Evolutionary conservation across 1,284 basidiomycete genomes (phyloP).

Genomic region (Ustilago curta): DNA sequence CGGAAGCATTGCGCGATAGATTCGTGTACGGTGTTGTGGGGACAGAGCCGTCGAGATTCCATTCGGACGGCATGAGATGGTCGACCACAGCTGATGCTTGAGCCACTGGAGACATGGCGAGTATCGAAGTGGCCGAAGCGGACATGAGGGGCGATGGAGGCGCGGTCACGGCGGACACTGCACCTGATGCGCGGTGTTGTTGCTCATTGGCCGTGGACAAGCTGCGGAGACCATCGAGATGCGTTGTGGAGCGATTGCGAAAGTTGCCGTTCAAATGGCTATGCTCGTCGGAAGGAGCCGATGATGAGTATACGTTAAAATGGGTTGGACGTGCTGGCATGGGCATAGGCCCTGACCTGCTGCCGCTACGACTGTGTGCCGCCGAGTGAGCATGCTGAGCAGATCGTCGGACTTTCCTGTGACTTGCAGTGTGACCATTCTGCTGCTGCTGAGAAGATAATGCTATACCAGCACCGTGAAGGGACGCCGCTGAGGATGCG

Average conservation of each 20-base stretch:
- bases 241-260: constrained; percentile 44
- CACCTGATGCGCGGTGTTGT: neutral
- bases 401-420: constrained; percentile 15
- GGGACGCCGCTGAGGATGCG: constrained; percentile 29
- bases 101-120: constrained; percentile 35
- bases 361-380: constrained; percentile 20
- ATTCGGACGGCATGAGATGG: constrained; percentile 30
- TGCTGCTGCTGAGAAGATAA: constrained; percentile 19
- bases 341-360: constrained; percentile 21
- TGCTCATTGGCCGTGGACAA: constrained; percentile 20
- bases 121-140: constrained; percentile 26
- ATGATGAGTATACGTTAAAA: neutral
- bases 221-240: constrained; percentile 29
- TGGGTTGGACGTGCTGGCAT: constrained; percentile 8
- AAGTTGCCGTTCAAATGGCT: constrained; percentile 13
- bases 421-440: constrained; percentile 6
- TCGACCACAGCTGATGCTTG: constrained; percentile 25
- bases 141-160: constrained; percentile 25
- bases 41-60: constrained; percentile 24
- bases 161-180: constrained; percentile 21
- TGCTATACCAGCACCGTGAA: constrained; percentile 8
- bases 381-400: constrained; percentile 15
- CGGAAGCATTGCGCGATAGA: constrained; percentile 35
- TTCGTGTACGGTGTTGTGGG: constrained; percentile 24
- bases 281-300: constrained; percentile 12